Evolutionary conservation across 2,329 filamentous ascomycete species (phyloP).

Genomic region (Metarhizium brunneum): DNA sequence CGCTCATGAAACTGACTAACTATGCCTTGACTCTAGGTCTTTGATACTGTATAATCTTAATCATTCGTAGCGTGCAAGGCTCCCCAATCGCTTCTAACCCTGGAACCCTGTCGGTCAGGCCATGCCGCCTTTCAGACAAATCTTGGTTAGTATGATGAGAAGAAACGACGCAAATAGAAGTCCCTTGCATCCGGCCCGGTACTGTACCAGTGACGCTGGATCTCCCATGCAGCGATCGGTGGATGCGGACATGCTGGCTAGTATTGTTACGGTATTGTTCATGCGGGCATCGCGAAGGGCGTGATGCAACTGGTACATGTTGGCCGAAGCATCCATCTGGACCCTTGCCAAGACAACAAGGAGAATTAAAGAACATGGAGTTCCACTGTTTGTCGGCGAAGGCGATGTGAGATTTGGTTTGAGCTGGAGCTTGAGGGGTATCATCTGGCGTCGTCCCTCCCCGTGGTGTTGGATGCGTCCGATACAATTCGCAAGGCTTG

Average conservation of each 20-base stretch:
- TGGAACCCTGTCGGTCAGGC: background rate
- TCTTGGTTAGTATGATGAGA: background rate
- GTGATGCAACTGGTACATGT: background rate
- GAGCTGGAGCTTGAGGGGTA: background rate
- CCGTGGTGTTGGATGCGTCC: background rate
- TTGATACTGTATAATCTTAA: background rate
- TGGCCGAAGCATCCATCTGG: background rate
- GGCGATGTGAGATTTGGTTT: background rate
- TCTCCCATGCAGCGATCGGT: background rate
- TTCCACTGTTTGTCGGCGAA: background rate
- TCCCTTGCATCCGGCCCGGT: background rate
- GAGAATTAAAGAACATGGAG: background rate
- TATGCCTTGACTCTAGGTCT: background rate
- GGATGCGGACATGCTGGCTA: background rate
- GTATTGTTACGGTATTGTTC: background rate
- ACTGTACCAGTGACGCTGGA: background rate
- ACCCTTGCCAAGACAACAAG: background rate
- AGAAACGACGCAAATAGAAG: background rate
- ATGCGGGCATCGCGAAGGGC: background rate
- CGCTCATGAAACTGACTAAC: background rate
- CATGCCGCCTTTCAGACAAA: background rate
- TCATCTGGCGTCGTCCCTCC: background rate
- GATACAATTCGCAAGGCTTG: background rate
- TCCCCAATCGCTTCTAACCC: background rate
- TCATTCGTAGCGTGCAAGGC: background rate